These are phyloP conservation scores for Pseudocohnilembus persalinus DNA, from an alignment of 169 alveolate genomes.

Conservation along the genomic window DNA sequence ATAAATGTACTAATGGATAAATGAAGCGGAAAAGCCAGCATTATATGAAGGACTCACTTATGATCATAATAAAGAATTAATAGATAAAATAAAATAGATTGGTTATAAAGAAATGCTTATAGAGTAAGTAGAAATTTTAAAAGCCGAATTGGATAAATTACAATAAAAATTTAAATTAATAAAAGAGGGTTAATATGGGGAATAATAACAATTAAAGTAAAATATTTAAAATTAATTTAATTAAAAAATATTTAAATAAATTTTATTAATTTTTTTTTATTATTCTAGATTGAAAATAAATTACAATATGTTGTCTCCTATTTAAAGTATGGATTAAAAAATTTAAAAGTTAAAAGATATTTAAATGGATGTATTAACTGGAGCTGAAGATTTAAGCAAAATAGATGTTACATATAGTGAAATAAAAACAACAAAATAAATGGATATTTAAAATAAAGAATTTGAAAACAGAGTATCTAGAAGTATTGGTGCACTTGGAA, in stretches of 20 bases:
- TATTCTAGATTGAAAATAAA: neutral
- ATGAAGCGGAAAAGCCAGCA: conserved; percentile 54
- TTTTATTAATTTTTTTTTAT: too few species aligned
- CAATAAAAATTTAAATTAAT: too few species aligned
- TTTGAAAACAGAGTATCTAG: conserved; percentile 78
- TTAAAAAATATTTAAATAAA: too few species aligned
- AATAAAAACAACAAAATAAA: conserved; percentile 12
- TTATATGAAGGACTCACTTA: conserved; percentile 5
- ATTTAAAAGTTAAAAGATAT: conserved; percentile 13
- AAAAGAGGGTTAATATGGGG: too few species aligned
- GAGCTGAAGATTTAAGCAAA: conserved; percentile 52
- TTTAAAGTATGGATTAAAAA: neutral
- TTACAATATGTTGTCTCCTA: neutral
- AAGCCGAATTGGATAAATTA: neutral
- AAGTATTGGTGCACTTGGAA: conserved; percentile 80
- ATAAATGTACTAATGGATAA: conserved; percentile 78
- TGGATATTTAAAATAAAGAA: conserved; percentile 64
- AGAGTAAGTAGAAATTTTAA: neutral
- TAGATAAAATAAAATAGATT: too few species aligned
- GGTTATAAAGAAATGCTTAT: neutral
- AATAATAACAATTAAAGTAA: too few species aligned
- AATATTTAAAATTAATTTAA: too few species aligned
- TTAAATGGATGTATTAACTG: conserved; percentile 40
- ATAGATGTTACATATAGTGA: conserved; percentile 68
- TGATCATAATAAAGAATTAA: neutral